Base-by-base conservation (phyloP, 2,329 filamentous ascomycete species). In the Knoxdaviesia capensis region DNA sequence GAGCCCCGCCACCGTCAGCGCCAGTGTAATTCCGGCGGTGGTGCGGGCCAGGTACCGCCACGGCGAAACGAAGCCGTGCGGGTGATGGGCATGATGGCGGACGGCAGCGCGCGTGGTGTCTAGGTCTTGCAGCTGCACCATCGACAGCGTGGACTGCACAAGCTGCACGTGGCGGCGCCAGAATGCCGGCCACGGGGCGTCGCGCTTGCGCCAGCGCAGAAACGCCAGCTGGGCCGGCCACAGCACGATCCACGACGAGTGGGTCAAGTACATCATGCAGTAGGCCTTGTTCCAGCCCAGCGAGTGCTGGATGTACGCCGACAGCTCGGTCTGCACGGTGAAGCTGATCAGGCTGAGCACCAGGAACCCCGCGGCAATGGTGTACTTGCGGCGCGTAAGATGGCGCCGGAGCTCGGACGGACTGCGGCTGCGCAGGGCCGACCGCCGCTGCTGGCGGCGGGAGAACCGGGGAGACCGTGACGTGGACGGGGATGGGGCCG, bases 281-380 rank as follows among this genome's bases (percentile, higher is more conserved):
- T 94, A 98, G n/a, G 90, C 84, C 65, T 98, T 98, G 62, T 92
- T 75, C 90, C 90, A 98, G 48, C 81, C 77, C 48, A 94, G 62
- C 46, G 90, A 77, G 56, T 88, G 79, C 63, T 96, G 88, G 46
- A 98, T 90, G 61, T 94, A 87, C 7, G 92, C 78, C 7, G 87
- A 88, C 42, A 93, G 85, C 66, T 96, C 88, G 4, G 90, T 96
- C 69, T 98, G 90, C 5, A 94, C 66, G 39, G 85, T 84, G 57
- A 98, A 98, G 54, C 82, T 80, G 45, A 93, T 63, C 53, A 98
- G 66, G 54, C 82, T 90, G 50, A 94, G 56, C 31, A 80, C 61
- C 46, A 98, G 68, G 59, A 94, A 94, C 49, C 86, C 72, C 41
- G 72, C 78, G 2, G 90, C 88, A 55, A 88, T 84, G 29, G 81